A percentile compares a stretch with the other conserved stretches of the same genome.
Evolutionary conservation across 2,329 filamentous ascomycete genomes (phyloP).

Genomic region (Claviceps citrina): DNA sequence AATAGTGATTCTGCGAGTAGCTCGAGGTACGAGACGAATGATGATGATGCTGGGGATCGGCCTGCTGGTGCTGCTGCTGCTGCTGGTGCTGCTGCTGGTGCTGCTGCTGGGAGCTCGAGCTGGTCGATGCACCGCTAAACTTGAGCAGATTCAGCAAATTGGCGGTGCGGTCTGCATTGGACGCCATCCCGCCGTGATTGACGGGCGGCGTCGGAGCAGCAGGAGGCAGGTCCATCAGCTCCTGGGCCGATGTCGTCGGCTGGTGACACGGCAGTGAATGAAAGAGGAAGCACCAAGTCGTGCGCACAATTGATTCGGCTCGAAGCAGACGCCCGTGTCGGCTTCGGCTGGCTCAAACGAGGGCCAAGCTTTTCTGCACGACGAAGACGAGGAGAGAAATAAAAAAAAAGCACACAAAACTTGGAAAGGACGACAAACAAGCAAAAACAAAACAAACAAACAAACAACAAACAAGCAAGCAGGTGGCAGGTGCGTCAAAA

Average conservation of each 20-base stretch:
- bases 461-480: neutral
- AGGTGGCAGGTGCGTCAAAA: neutral
- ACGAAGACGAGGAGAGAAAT: neutral
- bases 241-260: no score
- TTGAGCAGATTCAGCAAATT: conserved; percentile 47
- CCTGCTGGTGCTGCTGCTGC: conserved; percentile 10
- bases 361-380: neutral
- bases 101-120: conserved; percentile 16
- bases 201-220: conserved; percentile 36
- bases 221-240: conserved; percentile 30
- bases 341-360: no score
- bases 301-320: conserved; percentile 2
- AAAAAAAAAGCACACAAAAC: neutral
- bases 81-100: conserved; percentile 12
- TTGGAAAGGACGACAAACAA: neutral
- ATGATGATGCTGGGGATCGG: conserved; percentile 12
- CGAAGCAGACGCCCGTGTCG: neutral
- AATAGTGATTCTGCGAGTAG: conserved; percentile 10
- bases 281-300: neutral
- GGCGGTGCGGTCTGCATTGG: conserved; percentile 32
- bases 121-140: conserved; percentile 31
- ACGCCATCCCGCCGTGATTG: conserved; percentile 23
- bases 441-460: neutral
- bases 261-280: conserved; percentile 1
- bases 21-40: conserved; percentile 9